phyloP scores from a whole-genome alignment of 1,284 basidiomycete species.

The Microstroma glucosiphilum region DNA sequence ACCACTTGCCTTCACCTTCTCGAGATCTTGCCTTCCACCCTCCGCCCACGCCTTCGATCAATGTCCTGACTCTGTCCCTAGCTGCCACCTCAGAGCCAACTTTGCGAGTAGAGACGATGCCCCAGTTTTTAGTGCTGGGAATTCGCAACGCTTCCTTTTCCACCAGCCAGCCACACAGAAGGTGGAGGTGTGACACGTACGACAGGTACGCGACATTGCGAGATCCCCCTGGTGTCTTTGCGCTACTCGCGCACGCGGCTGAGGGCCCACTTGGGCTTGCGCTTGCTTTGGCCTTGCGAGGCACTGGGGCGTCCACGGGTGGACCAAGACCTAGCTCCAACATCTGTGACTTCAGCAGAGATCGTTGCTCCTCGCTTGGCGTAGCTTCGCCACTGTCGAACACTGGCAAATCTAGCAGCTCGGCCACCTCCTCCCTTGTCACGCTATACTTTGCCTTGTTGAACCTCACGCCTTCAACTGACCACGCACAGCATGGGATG shows the following conservation, averaged over 20 bases:
- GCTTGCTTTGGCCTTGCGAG: slow-evolving; percentile 3
- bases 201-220: slow-evolving; percentile 49
- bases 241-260: not conserved
- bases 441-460: slow-evolving; percentile 45
- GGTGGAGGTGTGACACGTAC: slow-evolving; percentile 45
- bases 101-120: slow-evolving; percentile 56
- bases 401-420: slow-evolving; percentile 61
- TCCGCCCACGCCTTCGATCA: not conserved
- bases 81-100: not conserved
- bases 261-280: not conserved
- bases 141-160: slow-evolving; percentile 82
- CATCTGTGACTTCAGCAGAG: not conserved
- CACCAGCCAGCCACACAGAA: slow-evolving; percentile 71
- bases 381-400: slow-evolving; percentile 19
- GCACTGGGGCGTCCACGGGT: slow-evolving; percentile 11
- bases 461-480: slow-evolving; percentile 48
- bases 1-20: not conserved
- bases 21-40: not conserved
- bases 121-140: slow-evolving; percentile 88
- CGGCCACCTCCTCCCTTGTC: slow-evolving; percentile 54
- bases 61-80: not conserved
- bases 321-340: slow-evolving; percentile 12
- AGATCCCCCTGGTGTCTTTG: slow-evolving; percentile 51
- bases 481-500: slow-evolving; percentile 75
- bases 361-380: not conserved